A percentile compares a stretch with the other conserved stretches of the same genome.
phyloP scores from a whole-genome alignment of 208 protist genomes.

The Acanthamoeba healyi region DNA sequence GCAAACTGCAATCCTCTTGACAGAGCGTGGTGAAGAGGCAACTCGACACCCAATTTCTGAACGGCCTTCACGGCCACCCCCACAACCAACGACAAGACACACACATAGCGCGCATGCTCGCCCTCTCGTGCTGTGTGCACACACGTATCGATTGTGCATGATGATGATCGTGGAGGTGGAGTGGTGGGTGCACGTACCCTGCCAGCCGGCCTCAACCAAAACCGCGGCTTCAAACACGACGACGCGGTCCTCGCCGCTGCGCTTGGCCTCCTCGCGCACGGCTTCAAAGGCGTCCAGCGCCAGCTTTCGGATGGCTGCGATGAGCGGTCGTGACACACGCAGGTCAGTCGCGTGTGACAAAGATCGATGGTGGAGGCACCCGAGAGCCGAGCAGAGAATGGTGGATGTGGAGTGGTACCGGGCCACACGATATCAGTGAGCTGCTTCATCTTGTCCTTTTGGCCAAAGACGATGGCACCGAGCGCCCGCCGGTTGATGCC shows the following conservation, averaged over 20 bases:
- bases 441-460: constrained; percentile 55
- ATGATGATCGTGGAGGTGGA: background rate
- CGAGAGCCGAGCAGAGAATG: background rate
- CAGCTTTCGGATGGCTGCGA: constrained; percentile 7
- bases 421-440: constrained; percentile 52
- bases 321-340: background rate
- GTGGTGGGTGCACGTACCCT: background rate
- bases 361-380: background rate
- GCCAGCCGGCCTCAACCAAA: constrained; percentile 16
- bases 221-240: constrained; percentile 44
- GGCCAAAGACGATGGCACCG: constrained; percentile 44
- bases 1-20: background rate
- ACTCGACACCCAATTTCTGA: background rate
- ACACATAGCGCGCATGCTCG: too few species aligned
- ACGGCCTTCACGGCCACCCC: constrained; percentile 9
- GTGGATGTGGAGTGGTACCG: too few species aligned
- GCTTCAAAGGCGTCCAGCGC: constrained; percentile 10
- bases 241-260: background rate
- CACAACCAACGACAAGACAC: background rate
- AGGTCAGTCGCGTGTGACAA: too few species aligned
- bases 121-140: too few species aligned
- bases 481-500: constrained; percentile 39
- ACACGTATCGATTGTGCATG: background rate
- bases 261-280: constrained; percentile 15
- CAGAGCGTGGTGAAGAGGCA: background rate